Percentiles rank a stretch among this genome's conserved stretches.
These are phyloP conservation scores for Fusarium phyllophilum DNA, from an alignment of 2,329 filamentous ascomycete species.

Conservation along the genomic window DNA sequence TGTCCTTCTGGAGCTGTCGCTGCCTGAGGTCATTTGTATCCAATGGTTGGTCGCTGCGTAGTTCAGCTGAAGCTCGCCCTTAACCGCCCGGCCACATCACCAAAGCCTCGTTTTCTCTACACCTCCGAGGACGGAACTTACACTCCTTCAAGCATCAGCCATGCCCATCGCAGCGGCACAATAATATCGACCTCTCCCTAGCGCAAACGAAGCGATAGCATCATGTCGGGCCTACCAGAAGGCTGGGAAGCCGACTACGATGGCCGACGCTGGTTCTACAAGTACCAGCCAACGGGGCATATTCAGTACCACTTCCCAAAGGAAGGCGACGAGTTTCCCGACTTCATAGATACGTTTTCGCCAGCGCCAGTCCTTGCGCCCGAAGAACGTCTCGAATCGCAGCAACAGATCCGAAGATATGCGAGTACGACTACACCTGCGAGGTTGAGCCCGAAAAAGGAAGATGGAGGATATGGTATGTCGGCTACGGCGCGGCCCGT, in stretches of 20 bases:
- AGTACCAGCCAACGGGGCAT: constrained; percentile 63
- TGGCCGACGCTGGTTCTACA: constrained; percentile 67
- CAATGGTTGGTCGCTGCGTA: constrained; percentile 16
- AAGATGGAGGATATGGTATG: constrained; percentile 43
- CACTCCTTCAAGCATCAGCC: not conserved
- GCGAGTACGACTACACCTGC: constrained; percentile 25
- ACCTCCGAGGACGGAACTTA: constrained; percentile 6
- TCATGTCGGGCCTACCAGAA: constrained; percentile 56
- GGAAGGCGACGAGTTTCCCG: constrained; percentile 68
- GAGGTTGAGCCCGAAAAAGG: constrained; percentile 10
- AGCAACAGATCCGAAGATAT: constrained; percentile 58
- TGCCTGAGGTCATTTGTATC: constrained; percentile 18
- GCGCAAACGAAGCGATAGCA: constrained; percentile 17
- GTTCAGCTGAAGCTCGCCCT: constrained; percentile 30
- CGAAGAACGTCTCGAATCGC: constrained; percentile 64
- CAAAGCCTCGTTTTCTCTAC: constrained; percentile 14
- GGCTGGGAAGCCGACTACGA: constrained; percentile 70
- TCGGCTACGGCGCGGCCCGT: constrained; percentile 48
- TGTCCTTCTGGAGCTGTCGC: constrained; percentile 9
- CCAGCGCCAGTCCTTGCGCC: constrained; percentile 56
- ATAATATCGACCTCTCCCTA: constrained; percentile 21
- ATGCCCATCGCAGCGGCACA: constrained; percentile 25
- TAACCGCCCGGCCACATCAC: constrained; percentile 21
- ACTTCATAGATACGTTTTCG: constrained; percentile 55
- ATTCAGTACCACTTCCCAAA: constrained; percentile 67